Evolutionary conservation across 176 grass and related monocot genomes (phyloP).

Genomic region (Stipa capillata): DNA sequence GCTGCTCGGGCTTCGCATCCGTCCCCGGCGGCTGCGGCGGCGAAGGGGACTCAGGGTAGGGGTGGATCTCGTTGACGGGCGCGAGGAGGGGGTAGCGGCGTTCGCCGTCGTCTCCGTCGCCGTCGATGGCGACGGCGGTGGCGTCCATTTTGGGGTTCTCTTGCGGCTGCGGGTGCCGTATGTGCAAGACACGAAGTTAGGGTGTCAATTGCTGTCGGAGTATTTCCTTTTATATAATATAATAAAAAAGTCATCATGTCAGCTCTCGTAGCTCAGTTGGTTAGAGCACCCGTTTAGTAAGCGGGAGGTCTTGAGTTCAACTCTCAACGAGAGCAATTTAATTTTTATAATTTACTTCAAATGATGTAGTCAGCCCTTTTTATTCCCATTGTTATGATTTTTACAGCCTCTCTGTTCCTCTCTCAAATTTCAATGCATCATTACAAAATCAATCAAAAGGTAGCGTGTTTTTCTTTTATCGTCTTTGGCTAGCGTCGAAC

Average conservation of each 20-base stretch:
- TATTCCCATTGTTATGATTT: too few species aligned
- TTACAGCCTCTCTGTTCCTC: too few species aligned
- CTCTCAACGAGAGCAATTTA: conserved; percentile 66
- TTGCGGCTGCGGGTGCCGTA: background rate
- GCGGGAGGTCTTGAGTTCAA: conserved; percentile 98
- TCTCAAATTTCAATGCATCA: too few species aligned
- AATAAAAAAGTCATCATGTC: fast-evolving
- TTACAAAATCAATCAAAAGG: too few species aligned
- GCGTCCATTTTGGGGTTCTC: conserved; percentile 33
- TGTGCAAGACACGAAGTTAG: too few species aligned
- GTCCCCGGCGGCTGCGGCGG: background rate
- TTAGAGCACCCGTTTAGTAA: conserved; percentile 99
- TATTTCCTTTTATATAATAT: background rate
- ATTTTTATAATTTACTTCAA: background rate
- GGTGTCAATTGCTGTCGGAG: too few species aligned
- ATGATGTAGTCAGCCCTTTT: too few species aligned
- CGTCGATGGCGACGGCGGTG: conserved; percentile 21
- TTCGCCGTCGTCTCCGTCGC: conserved; percentile 22
- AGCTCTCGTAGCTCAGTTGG: conserved; percentile 98
- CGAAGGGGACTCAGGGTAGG: background rate
- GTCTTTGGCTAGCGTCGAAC: too few species aligned
- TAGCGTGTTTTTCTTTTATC: too few species aligned
- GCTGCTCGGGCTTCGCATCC: conserved; percentile 10
- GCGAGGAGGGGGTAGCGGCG: conserved; percentile 18
- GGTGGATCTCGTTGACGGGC: conserved; percentile 41